A percentile compares a stretch with the other conserved stretches of the same genome.
These are phyloP conservation scores for Chlorella sp. DNA, from an alignment of 139 green algal genomes.

Conservation along the genomic window DNA sequence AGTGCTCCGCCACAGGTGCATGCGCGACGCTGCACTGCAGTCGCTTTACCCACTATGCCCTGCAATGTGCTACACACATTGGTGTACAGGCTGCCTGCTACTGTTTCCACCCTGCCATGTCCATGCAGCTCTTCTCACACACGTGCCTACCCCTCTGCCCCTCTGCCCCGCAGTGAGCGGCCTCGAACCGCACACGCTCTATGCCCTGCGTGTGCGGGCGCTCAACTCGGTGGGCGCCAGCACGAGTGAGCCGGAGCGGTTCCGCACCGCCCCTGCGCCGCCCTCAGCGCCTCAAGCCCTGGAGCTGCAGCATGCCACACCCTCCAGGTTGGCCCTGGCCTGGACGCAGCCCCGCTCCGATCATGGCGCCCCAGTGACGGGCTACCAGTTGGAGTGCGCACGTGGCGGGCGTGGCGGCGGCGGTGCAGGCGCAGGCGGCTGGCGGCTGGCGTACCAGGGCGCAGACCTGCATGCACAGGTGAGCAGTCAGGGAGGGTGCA, in stretches of 20 bases:
- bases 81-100: not conserved
- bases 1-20: not conserved
- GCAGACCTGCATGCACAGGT: not conserved
- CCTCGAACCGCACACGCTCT: conserved; percentile 59
- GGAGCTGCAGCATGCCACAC: conserved; percentile 11
- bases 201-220: conserved; percentile 61
- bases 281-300: conserved; percentile 32
- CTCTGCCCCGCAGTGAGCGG: conserved; percentile 44
- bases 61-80: no score
- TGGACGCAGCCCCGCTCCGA: conserved; percentile 59
- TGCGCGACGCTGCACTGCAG: not conserved
- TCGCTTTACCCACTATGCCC: no score
- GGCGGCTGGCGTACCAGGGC: conserved; percentile 2
- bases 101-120: not conserved
- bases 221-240: conserved; percentile 59
- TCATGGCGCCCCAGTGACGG: conserved; percentile 53
- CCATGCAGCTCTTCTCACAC: not conserved
- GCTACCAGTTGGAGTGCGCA: conserved; percentile 65
- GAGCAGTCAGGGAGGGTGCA: not conserved
- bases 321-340: conserved; percentile 14
- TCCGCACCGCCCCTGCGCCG: conserved; percentile 33
- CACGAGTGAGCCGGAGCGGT: conserved; percentile 25
- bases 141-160: not conserved
- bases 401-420: not conserved
- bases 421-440: not conserved